Percentiles rank a stretch among this genome's conserved stretches.
Evolutionary conservation across 495 filamentous ascomycete species (phyloP).

Genomic region (Daldinia caldariorum): DNA sequence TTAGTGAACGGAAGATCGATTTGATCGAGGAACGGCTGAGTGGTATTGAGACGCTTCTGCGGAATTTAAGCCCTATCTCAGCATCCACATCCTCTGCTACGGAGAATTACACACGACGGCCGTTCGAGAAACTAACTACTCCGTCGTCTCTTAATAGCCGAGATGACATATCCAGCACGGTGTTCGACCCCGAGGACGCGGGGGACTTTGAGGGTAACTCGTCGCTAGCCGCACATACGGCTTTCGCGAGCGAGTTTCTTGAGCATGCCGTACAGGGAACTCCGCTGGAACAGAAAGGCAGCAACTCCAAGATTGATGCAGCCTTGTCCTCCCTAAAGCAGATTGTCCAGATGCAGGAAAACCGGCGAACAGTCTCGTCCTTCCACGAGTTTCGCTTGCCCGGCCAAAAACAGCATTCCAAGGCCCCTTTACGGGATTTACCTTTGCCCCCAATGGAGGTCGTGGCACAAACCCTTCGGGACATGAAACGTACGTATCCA

Average conservation of each 20-base stretch:
- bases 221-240: conserved; percentile 69
- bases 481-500: conserved; percentile 51
- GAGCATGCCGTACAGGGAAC: conserved; percentile 67
- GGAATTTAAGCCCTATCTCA: conserved; percentile 49
- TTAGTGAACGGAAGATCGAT: conserved; percentile 75
- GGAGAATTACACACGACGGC: conserved; percentile 14
- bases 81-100: conserved; percentile 20
- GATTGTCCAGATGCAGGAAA: conserved; percentile 62
- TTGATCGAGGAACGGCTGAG: conserved; percentile 70
- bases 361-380: conserved; percentile 42
- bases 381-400: conserved; percentile 56
- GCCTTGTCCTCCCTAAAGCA: conserved; percentile 67
- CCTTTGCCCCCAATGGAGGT: conserved; percentile 64
- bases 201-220: conserved; percentile 70
- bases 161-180: conserved; percentile 39
- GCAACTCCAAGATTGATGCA: conserved; percentile 63
- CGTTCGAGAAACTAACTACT: conserved; percentile 29
- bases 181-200: conserved; percentile 50
- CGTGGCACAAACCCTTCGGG: conserved; percentile 62
- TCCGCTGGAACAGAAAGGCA: conserved; percentile 52
- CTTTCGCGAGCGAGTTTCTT: conserved; percentile 70
- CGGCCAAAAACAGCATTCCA: conserved; percentile 55
- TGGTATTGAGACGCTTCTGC: conserved; percentile 65
- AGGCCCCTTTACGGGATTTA: conserved; percentile 57
- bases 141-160: conserved; percentile 20